Evolutionary conservation across 305 asterid genomes (phyloP).

Genomic region (Fraxinus greggii): DNA sequence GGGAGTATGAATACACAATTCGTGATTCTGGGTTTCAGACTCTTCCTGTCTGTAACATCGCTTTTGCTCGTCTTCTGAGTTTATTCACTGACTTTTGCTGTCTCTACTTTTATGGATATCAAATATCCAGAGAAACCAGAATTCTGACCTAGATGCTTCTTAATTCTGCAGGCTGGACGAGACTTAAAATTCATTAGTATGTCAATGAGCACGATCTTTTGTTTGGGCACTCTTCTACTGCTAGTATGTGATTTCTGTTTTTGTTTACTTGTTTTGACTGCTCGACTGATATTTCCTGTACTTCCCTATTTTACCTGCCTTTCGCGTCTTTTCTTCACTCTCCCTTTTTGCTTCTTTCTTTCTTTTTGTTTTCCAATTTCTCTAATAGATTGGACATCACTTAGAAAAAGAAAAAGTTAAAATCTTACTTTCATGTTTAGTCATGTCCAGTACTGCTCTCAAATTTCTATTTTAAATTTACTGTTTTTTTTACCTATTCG

Average conservation of each 20-base stretch:
- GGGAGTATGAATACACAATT: not conserved
- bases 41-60: constrained; percentile 1
- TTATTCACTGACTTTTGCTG: not conserved
- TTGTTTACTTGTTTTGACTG: constrained; percentile 12
- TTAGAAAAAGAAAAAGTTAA: not conserved
- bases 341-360: not conserved
- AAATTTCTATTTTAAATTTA: constrained; percentile 1
- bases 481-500: not conserved
- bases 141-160: constrained; percentile 7
- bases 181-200: constrained; percentile 80
- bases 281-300: not conserved
- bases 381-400: not conserved
- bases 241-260: constrained; percentile 46
- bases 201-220: constrained; percentile 68
- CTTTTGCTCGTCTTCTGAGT: not conserved
- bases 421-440: not conserved
- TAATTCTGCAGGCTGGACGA: constrained; percentile 74
- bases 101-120: not conserved
- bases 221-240: constrained; percentile 63
- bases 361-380: not conserved
- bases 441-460: not conserved
- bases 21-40: constrained; percentile 17
- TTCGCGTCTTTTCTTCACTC: not conserved
- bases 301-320: not conserved
- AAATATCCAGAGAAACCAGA: not conserved